Percentiles rank a stretch among this genome's conserved stretches.
phyloP scores from a whole-genome alignment of 441 rosid species.

The Theobroma grandiflorum region DNA sequence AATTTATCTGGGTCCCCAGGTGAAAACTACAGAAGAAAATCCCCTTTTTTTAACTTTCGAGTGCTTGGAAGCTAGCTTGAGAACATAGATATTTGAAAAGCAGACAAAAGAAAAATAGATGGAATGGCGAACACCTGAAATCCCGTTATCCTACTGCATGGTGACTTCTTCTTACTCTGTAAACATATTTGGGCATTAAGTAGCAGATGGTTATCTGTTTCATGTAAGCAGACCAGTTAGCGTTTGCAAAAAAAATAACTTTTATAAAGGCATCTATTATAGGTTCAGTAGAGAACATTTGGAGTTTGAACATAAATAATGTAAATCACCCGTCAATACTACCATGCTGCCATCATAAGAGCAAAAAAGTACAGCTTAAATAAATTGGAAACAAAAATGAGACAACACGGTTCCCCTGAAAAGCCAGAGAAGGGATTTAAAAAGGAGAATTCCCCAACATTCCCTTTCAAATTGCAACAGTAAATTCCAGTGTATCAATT shows the following conservation, averaged over 20 bases:
- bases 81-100: neutral
- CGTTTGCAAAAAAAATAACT: conserved; percentile 34
- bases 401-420: conserved; percentile 11
- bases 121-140: conserved; percentile 44
- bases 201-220: conserved; percentile 45
- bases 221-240: conserved; percentile 38
- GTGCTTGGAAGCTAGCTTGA: neutral
- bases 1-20: conserved; percentile 49
- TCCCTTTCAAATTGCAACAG: neutral
- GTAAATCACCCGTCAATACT: neutral
- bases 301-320: neutral
- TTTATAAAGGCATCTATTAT: conserved; percentile 19
- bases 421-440: conserved; percentile 15
- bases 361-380: neutral
- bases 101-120: neutral
- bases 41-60: neutral
- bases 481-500: too few species aligned
- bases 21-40: conserved; percentile 40
- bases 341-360: neutral
- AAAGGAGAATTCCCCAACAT: neutral
- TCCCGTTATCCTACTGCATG: conserved; percentile 50
- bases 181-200: conserved; percentile 40
- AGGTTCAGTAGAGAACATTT: neutral
- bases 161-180: conserved; percentile 50
- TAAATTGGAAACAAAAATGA: neutral